Percentiles rank a stretch among this genome's conserved stretches.
These are phyloP conservation scores for Auriscalpium microsporum DNA, from an alignment of 768 basidiomycete species.

Conservation along the genomic window DNA sequence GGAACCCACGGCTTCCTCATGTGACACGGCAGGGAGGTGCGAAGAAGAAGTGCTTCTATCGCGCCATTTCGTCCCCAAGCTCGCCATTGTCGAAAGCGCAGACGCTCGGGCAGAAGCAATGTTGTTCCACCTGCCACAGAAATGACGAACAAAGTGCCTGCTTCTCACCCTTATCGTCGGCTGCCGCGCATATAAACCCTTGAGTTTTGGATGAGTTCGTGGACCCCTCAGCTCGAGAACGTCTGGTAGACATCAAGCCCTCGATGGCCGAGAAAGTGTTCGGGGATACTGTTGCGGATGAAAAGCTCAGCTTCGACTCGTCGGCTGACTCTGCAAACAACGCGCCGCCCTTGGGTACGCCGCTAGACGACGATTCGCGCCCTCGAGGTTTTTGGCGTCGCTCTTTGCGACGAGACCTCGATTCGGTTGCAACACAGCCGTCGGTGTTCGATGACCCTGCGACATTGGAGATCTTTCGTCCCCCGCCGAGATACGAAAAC, in stretches of 20 bases:
- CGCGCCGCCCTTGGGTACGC: conserved; percentile 4
- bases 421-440: conserved; percentile 49
- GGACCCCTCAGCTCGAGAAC: neutral
- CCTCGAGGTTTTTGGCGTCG: conserved; percentile 24
- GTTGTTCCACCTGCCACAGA: neutral
- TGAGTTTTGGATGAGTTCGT: neutral
- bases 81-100: neutral
- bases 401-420: conserved; percentile 29
- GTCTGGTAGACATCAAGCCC: neutral
- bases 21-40: neutral
- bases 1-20: neutral
- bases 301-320: conserved; percentile 15
- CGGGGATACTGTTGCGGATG: conserved; percentile 4
- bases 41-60: neutral
- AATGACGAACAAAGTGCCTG: neutral
- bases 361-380: conserved; percentile 11
- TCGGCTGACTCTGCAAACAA: conserved; percentile 11
- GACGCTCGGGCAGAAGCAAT: too few species aligned
- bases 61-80: neutral
- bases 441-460: conserved; percentile 55
- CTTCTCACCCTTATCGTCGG: neutral
- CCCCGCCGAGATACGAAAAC: conserved; percentile 50
- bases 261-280: conserved; percentile 5
- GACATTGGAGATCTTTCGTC: conserved; percentile 41
- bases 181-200: neutral